Percentiles rank a stretch among this genome's conserved stretches.
Conservation (phyloP, 257 asterid species). For the Forsythia viridissima region DNA sequence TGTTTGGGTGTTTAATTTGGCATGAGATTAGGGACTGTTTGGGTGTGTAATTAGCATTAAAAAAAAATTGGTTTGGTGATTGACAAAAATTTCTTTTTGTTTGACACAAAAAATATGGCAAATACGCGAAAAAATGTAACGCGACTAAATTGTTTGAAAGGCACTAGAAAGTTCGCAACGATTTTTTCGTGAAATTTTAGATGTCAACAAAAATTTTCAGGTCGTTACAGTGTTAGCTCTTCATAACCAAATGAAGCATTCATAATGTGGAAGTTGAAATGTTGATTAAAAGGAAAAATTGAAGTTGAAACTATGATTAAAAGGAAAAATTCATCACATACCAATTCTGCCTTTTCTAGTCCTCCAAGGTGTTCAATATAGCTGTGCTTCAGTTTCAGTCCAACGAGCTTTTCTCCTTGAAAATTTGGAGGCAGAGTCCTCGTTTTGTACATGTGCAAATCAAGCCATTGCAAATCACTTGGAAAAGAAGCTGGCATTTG, state of each 20-base stretch:
- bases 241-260: not conserved
- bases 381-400: slow-evolving; percentile 10
- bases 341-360: slow-evolving; percentile 8
- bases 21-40: too few relatives aligned
- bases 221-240: not conserved
- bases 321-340: not conserved
- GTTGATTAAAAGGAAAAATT: not conserved
- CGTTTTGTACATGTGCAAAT: slow-evolving; percentile 12
- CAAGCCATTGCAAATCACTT: slow-evolving; percentile 19
- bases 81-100: too few relatives aligned
- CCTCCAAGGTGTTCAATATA: slow-evolving; percentile 4
- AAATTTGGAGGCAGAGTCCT: slow-evolving; percentile 14
- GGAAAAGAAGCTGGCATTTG: slow-evolving; percentile 14
- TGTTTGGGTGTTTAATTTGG: too few relatives aligned
- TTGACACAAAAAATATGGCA: too few relatives aligned
- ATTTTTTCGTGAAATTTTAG: too few relatives aligned
- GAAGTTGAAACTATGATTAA: not conserved
- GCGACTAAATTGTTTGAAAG: too few relatives aligned
- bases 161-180: too few relatives aligned
- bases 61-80: too few relatives aligned
- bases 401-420: slow-evolving; percentile 20
- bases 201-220: too few relatives aligned
- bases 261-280: not conserved
- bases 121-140: too few relatives aligned
- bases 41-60: too few relatives aligned